Conservation (phyloP, 192 early-diverging fungal species). For the Lobosporangium transversale region DNA sequence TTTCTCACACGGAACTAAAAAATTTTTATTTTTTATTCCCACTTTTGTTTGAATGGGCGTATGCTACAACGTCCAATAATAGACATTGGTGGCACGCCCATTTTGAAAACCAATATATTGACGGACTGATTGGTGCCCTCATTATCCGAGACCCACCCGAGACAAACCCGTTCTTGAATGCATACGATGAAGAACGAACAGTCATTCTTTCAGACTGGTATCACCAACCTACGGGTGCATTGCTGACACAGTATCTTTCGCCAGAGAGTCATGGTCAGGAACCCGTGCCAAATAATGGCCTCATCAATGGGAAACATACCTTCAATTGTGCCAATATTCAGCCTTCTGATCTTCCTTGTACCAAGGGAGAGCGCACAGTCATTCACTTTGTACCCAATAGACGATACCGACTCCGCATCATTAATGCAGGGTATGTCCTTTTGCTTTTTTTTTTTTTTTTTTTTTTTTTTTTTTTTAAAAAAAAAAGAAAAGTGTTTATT, state of each 20-base stretch:
- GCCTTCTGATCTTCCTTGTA: constrained; percentile 23
- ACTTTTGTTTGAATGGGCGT: too few relatives aligned
- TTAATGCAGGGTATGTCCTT: constrained; percentile 57
- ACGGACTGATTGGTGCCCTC: constrained; percentile 52
- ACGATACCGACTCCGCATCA: constrained; percentile 68
- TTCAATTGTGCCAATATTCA: constrained; percentile 51
- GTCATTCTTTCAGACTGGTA: constrained; percentile 56
- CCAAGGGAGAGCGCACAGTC: constrained; percentile 17
- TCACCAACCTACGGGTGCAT: constrained; percentile 38
- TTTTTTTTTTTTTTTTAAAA: background rate
- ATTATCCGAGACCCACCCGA: constrained; percentile 53
- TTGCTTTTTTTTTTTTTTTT: background rate
- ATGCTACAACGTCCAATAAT: constrained; percentile 28
- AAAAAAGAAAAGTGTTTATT: background rate
- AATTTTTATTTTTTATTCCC: too few relatives aligned
- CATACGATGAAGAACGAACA: constrained; percentile 56
- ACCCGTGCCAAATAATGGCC: constrained; percentile 57
- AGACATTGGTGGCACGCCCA: constrained; percentile 60
- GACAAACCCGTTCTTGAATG: constrained; percentile 36
- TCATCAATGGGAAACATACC: constrained; percentile 60
- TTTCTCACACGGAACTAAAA: too few relatives aligned
- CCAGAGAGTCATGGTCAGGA: constrained; percentile 17
- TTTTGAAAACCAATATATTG: constrained; percentile 53
- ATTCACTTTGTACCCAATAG: constrained; percentile 42
- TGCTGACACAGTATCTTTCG: constrained; percentile 13